Evolutionary conservation across 305 asterid genomes (phyloP), one percentile per base, ranked within the genome.

Genomic region (Coffea humblotiana): DNA sequence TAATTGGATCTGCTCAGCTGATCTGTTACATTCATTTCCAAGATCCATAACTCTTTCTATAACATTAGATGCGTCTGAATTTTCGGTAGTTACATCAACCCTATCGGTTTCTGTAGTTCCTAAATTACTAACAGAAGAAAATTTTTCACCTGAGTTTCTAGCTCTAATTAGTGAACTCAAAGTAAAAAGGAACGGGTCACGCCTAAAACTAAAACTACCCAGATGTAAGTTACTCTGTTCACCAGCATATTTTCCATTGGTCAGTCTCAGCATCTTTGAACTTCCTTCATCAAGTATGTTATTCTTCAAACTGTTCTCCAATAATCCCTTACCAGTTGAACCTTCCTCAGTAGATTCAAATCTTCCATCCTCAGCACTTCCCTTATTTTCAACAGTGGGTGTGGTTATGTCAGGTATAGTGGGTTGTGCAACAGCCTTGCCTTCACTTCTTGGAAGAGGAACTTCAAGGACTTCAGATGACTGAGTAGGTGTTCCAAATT

Each of bases 171-270:
- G 79, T 83, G 79, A 85, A 77, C 78, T 83, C 80, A 86, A 74
- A 74, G 90, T 86, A 77, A 81, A 83, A 81, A 87, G 89, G 88
- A 85, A 88, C 21, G 92, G 91, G 84, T 90, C 93, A 3, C 82
- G 86, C n/a, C 85, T n/a, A 71, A 82, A 40, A 45, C 81, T 73
- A 65, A 88, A 81, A 61, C 77, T 79, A 80, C 79, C 81, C 64
- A 73, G 37, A 8, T 19, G 61, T 56, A 58, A 69, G 66, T 74
- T 49, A 54, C 68, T 77, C 79, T 77, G 85, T 85, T 82, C 83
- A 81, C 85, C 81, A 58, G 70, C 75, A 66, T 74, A 63, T 65
- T 79, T 78, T 40, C 52, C 77, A 56, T 69, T 71, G 37, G 56
- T 60, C 67, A 66, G 78, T 25, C 87, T 87, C 78, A 81, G 88